These are phyloP conservation scores for Eleusine coracana DNA, from an alignment of 176 grass and related monocot genomes.

Conservation along the genomic window DNA sequence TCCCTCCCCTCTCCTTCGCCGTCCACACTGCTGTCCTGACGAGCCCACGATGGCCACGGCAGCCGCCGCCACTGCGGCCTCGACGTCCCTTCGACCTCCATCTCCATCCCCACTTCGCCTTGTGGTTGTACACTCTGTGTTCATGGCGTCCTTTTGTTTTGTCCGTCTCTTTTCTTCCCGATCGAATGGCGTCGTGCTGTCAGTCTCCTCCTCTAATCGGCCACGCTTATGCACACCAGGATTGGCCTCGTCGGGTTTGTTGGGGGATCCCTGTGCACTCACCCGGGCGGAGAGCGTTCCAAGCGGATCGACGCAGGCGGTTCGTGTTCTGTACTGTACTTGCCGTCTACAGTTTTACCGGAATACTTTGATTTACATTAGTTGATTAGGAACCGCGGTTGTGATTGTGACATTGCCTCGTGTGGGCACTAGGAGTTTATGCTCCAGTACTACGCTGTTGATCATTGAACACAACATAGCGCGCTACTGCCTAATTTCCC, in stretches of 20 bases:
- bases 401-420: constrained; percentile 1
- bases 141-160: background rate
- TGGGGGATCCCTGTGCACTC: constrained; percentile 12
- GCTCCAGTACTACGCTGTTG: background rate
- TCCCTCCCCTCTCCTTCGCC: too few relatives aligned
- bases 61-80: constrained; percentile 4
- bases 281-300: constrained; percentile 9
- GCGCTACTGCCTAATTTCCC: background rate
- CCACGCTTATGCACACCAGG: background rate
- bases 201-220: background rate
- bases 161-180: too few relatives aligned
- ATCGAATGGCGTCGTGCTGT: background rate
- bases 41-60: constrained; percentile 33
- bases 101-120: background rate
- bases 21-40: background rate
- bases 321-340: constrained; percentile 5
- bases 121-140: constrained; percentile 14
- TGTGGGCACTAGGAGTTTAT: background rate
- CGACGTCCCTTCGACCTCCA: constrained; percentile 29
- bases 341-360: background rate
- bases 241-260: constrained; percentile 8
- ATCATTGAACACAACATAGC: background rate
- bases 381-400: background rate
- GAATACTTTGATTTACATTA: background rate
- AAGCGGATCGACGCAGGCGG: constrained; percentile 34